Percentiles rank a stretch among this genome's conserved stretches.
These are phyloP conservation scores for Esteya vermicola DNA, from an alignment of 2,329 filamentous ascomycete genomes.

Conservation along the genomic window DNA sequence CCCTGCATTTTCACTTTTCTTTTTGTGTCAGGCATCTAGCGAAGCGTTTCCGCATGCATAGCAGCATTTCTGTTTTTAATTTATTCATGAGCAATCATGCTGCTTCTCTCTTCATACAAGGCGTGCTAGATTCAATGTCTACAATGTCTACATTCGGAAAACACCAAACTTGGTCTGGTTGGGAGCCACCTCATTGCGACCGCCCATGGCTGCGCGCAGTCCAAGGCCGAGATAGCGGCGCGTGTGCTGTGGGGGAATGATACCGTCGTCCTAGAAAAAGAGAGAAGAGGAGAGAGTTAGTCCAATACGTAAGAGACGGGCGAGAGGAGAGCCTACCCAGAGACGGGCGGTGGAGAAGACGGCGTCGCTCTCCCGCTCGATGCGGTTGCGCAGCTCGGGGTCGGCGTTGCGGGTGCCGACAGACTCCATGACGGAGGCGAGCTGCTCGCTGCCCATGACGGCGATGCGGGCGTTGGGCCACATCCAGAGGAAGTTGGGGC, in stretches of 20 bases:
- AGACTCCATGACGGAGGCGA: constrained; percentile 85
- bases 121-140: too few relatives aligned
- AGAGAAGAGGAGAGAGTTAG: too few relatives aligned
- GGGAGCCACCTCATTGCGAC: constrained; percentile 45
- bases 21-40: too few relatives aligned
- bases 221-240: constrained; percentile 57
- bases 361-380: constrained; percentile 81
- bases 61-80: too few relatives aligned
- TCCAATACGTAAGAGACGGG: too few relatives aligned
- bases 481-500: constrained; percentile 84
- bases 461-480: constrained; percentile 96
- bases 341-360: constrained; percentile 76
- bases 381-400: constrained; percentile 65
- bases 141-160: constrained; percentile 55
- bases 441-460: constrained; percentile 91
- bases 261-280: constrained; percentile 49
- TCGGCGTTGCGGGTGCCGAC: constrained; percentile 67
- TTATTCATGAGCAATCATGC: too few relatives aligned
- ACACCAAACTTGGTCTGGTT: constrained; percentile 62
- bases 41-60: too few relatives aligned
- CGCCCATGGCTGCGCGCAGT: constrained; percentile 57
- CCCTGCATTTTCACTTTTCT: too few relatives aligned
- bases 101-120: too few relatives aligned
- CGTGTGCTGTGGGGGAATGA: constrained; percentile 67
- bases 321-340: constrained; percentile 55